A percentile compares a stretch with the other conserved stretches of the same genome.
Evolutionary conservation across 768 basidiomycete species (phyloP).

Genomic region (Lentinula boryana): DNA sequence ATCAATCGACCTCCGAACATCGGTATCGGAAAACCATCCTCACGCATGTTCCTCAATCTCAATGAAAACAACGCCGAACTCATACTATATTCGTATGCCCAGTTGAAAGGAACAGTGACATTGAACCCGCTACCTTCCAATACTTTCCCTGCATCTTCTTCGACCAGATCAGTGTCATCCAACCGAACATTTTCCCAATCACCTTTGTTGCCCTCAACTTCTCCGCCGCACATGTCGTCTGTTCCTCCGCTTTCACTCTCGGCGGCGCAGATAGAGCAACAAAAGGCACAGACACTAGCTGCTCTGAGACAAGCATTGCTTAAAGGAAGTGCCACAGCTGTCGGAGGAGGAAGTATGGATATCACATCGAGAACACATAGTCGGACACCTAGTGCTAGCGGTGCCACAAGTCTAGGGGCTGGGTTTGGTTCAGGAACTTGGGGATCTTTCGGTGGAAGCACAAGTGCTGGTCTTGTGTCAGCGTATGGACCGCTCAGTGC

Average conservation of each 20-base stretch:
- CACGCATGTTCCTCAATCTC: conserved; percentile 35
- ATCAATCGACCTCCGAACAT: conserved; percentile 28
- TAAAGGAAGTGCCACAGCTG: conserved; percentile 33
- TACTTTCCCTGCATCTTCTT: background rate
- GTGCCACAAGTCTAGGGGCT: background rate
- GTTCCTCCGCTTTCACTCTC: background rate
- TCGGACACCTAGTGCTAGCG: conserved; percentile 1
- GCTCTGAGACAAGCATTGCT: conserved; percentile 44
- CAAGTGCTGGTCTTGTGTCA: background rate
- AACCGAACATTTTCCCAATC: conserved; percentile 41
- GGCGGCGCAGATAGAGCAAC: conserved; percentile 27
- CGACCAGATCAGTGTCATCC: conserved; percentile 11
- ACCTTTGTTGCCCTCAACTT: conserved; percentile 33
- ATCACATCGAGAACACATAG: conserved; percentile 25
- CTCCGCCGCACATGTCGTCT: conserved; percentile 10
- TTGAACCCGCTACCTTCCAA: conserved; percentile 39
- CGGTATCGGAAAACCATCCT: conserved; percentile 37
- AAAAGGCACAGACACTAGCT: conserved; percentile 39
- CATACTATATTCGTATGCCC: conserved; percentile 81
- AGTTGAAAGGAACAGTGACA: conserved; percentile 63
- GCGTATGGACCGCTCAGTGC: conserved; percentile 13
- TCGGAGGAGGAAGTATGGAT: conserved; percentile 80
- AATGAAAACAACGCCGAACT: conserved; percentile 47
- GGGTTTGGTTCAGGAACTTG: conserved; percentile 1
- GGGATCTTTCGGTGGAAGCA: background rate